Evolutionary conservation across 2,329 filamentous ascomycete genomes (phyloP).

Genomic region (Fusarium nurragi): DNA sequence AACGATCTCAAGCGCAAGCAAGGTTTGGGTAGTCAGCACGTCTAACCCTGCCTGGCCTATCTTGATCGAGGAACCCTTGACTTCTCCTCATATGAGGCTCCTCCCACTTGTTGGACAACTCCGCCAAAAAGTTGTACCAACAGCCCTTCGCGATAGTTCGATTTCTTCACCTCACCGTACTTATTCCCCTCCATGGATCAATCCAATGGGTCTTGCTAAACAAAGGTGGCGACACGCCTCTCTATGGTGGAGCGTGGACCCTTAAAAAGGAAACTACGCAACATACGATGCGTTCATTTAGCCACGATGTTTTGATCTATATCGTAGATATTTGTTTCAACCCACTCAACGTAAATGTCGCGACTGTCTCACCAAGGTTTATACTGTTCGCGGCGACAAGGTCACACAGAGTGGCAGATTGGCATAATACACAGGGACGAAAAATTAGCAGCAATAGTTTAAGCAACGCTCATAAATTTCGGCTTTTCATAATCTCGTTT

Average conservation of each 20-base stretch:
- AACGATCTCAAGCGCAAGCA: background rate
- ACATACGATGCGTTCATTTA: constrained; percentile 43
- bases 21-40: constrained; percentile 1
- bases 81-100: constrained; percentile 25
- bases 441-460: background rate
- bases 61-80: constrained; percentile 20
- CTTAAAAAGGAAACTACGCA: constrained; percentile 38
- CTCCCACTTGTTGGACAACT: constrained; percentile 33
- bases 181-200: background rate
- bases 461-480: constrained; percentile 28
- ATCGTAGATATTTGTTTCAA: background rate
- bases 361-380: background rate
- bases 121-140: constrained; percentile 34
- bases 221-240: constrained; percentile 18
- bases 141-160: constrained; percentile 35
- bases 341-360: background rate
- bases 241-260: constrained; percentile 27
- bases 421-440: background rate
- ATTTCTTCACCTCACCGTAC: constrained; percentile 17
- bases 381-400: too few species aligned
- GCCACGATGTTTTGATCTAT: constrained; percentile 21
- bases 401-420: too few species aligned
- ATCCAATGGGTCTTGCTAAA: constrained; percentile 4
- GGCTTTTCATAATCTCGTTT: constrained; percentile 53
- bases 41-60: background rate